Conservation (phyloP, 352 stramenopile species). For the Globisporangium mamillatum region DNA sequence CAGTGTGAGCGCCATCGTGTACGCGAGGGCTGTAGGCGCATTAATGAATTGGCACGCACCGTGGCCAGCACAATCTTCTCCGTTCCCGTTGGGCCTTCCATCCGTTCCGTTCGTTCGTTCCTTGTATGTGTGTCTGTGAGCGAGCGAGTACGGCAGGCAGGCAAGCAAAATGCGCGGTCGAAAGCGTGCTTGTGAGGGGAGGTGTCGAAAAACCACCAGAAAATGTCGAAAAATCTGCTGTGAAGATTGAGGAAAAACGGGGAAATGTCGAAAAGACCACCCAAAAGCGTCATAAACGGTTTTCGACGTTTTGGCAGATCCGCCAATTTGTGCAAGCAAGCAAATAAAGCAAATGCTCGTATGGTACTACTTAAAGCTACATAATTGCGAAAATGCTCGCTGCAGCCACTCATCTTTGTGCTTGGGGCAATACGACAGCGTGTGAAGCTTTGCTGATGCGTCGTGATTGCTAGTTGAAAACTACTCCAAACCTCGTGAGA, state of each 20-base stretch:
- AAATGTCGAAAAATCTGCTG: background rate
- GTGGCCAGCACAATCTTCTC: constrained; percentile 81
- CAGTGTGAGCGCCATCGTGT: background rate
- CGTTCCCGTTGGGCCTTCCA: constrained; percentile 57
- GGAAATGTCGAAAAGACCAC: background rate
- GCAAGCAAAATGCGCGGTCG: constrained; percentile 1
- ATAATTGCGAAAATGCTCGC: rapidly evolving
- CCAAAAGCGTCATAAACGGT: background rate
- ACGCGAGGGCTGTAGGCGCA: no score
- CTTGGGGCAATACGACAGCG: constrained; percentile 92
- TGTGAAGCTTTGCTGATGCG: constrained; percentile 92
- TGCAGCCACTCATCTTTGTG: constrained; percentile 68
- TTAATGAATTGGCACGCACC: constrained; percentile 25
- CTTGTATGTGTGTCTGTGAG: background rate
- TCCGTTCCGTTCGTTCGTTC: constrained; percentile 31
- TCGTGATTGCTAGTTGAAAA: constrained; percentile 96
- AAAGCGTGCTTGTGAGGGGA: background rate
- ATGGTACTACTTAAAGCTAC: background rate
- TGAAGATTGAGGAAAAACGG: no score
- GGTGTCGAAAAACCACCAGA: constrained; percentile 6
- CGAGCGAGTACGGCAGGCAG: background rate
- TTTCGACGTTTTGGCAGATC: background rate
- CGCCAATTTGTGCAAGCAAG: background rate
- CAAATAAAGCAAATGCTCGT: background rate
- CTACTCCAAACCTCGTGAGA: constrained; percentile 91